These are phyloP conservation scores for Mycena epipterygia DNA, from an alignment of 768 basidiomycete species.

Conservation along the genomic window DNA sequence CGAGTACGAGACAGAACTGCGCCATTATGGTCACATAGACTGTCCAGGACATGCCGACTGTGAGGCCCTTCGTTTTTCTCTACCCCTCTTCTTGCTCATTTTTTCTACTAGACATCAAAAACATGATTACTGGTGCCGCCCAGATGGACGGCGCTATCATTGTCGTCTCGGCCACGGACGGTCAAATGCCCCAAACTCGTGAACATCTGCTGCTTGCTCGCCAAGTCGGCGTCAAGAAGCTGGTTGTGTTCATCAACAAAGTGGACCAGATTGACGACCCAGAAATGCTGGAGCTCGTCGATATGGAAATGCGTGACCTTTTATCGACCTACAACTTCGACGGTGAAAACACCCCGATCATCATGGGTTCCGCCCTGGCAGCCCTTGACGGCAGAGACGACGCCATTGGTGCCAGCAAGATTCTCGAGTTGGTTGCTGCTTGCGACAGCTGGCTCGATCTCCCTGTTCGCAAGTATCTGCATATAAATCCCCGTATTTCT, in stretches of 20 bases:
- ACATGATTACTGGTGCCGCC: conserved; percentile 99
- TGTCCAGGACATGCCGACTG: conserved; percentile 98
- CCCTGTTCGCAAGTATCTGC: conserved; percentile 80
- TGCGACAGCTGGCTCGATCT: conserved; percentile 97
- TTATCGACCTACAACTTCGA: conserved; percentile 94
- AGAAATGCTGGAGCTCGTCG: conserved; percentile 99
- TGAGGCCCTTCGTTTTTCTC: conserved; percentile 53
- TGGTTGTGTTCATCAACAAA: conserved; percentile 99
- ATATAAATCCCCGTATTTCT: neutral
- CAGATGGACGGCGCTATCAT: conserved; percentile 98
- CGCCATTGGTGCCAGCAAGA: conserved; percentile 84
- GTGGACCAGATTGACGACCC: conserved; percentile 96
- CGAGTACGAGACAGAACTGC: conserved; percentile 92
- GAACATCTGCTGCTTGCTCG: conserved; percentile 98
- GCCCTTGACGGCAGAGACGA: conserved; percentile 90
- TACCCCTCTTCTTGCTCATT: conserved; percentile 14
- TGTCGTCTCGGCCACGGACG: conserved; percentile 98
- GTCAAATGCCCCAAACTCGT: conserved; percentile 99
- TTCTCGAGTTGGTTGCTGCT: conserved; percentile 84
- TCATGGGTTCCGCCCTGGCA: conserved; percentile 97
- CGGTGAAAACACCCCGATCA: conserved; percentile 97
- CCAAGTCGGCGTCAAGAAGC: conserved; percentile 97
- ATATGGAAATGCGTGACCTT: conserved; percentile 99
- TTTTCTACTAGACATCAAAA: conserved; percentile 81
- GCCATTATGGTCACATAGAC: conserved; percentile 99